A percentile compares a stretch with the other conserved stretches of the same genome.
These are phyloP conservation scores for Pseudoneurospora amorphoporcata DNA, from an alignment of 495 filamentous ascomycete species.

Conservation along the genomic window DNA sequence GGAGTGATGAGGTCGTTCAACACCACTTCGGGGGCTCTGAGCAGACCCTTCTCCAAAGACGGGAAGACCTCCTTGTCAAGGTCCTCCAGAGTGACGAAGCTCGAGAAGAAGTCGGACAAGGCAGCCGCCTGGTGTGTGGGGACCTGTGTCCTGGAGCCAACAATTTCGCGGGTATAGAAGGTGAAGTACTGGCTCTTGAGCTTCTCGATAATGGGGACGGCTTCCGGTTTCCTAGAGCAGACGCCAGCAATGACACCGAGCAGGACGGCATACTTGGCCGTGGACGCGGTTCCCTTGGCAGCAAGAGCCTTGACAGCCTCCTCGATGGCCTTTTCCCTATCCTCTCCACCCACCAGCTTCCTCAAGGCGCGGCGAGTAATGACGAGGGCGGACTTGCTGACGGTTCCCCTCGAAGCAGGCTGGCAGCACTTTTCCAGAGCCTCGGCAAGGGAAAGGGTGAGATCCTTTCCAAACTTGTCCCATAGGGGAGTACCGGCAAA, in stretches of 20 bases:
- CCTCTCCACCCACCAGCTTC: conserved; percentile 51
- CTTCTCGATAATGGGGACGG: conserved; percentile 47
- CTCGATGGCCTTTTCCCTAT: conserved; percentile 48
- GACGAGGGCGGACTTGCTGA: conserved; percentile 57
- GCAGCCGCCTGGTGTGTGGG: conserved; percentile 61
- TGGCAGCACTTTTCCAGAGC: conserved; percentile 68
- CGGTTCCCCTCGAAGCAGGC: conserved; percentile 42
- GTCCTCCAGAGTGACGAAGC: conserved; percentile 66
- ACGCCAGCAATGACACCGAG: conserved; percentile 83
- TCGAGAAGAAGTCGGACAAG: conserved; percentile 71
- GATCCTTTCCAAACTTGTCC: conserved; percentile 54
- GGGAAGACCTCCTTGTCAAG: conserved; percentile 66
- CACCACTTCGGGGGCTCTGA: conserved; percentile 84
- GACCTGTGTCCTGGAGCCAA: conserved; percentile 65
- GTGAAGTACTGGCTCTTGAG: conserved; percentile 60
- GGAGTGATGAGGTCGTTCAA: conserved; percentile 63
- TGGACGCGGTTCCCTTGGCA: conserved; percentile 47
- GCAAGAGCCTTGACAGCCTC: conserved; percentile 56
- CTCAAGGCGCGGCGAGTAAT: conserved; percentile 66
- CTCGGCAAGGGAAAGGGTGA: conserved; percentile 51
- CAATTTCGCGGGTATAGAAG: conserved; percentile 77
- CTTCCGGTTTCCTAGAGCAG: conserved; percentile 53
- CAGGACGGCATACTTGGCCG: conserved; percentile 59
- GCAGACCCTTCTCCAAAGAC: conserved; percentile 73
- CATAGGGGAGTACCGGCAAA: conserved; percentile 43